phyloP scores from a whole-genome alignment of 2,329 filamentous ascomycete species.

The Phialophora tarda region DNA sequence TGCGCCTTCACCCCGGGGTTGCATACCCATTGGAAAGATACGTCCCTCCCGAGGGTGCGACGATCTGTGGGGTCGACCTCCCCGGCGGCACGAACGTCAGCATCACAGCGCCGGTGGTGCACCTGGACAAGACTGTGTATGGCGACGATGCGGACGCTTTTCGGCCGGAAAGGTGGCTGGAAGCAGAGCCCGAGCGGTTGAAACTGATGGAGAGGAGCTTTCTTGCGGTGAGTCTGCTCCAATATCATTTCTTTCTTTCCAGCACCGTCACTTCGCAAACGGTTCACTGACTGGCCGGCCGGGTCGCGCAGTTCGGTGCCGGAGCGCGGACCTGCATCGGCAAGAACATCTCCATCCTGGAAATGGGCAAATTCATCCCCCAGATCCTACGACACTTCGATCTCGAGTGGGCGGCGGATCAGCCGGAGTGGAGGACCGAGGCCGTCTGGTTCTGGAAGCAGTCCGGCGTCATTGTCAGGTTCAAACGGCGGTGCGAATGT shows the following conservation, averaged over 20 bases:
- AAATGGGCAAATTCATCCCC: slow-evolving; percentile 35
- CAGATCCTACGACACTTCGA: slow-evolving; percentile 29
- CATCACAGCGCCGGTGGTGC: slow-evolving; percentile 17
- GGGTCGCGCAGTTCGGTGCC: slow-evolving; percentile 52
- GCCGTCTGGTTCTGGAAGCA: slow-evolving; percentile 26
- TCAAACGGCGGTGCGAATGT: slow-evolving; percentile 13
- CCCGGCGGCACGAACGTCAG: slow-evolving; percentile 36
- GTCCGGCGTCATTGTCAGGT: slow-evolving; percentile 18
- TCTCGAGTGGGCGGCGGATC: slow-evolving; percentile 20
- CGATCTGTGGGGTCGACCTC: slow-evolving; percentile 41
- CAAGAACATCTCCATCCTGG: slow-evolving; percentile 29
- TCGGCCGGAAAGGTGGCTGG: slow-evolving; percentile 45
- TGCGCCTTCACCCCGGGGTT: slow-evolving; percentile 55
- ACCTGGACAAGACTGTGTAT: slow-evolving; percentile 31
- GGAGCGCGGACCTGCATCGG: slow-evolving; percentile 43
- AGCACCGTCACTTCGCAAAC: not conserved
- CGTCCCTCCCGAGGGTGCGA: slow-evolving; percentile 57
- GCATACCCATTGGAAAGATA: slow-evolving; percentile 38
- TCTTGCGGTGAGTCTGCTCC: slow-evolving; percentile 16
- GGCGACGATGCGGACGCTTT: slow-evolving; percentile 35
- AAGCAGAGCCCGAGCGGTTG: slow-evolving; percentile 37
- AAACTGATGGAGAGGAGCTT: slow-evolving; percentile 41
- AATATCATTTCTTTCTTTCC: not conserved
- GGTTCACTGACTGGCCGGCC: not conserved
- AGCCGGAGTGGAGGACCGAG: slow-evolving; percentile 24